A percentile compares a stretch with the other conserved stretches of the same genome.
These are phyloP conservation scores for Pterulicium gracile DNA, from an alignment of 1,284 basidiomycete species.

Conservation along the genomic window DNA sequence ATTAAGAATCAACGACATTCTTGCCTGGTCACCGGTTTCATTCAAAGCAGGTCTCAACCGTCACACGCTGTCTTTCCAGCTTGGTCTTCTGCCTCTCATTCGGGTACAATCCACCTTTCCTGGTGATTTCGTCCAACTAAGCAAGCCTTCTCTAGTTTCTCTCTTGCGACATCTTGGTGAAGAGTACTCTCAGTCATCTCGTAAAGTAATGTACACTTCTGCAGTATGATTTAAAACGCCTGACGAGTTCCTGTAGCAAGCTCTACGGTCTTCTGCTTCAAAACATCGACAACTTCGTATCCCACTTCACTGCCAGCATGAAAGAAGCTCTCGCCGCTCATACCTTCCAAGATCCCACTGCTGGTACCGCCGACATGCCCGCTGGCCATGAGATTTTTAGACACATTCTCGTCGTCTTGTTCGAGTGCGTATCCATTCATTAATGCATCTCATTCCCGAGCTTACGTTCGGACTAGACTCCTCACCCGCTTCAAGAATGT, in stretches of 20 bases:
- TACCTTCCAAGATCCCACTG: conserved; percentile 29
- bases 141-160: conserved; percentile 34
- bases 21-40: conserved; percentile 37
- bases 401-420: conserved; percentile 35
- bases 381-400: conserved; percentile 28
- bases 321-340: conserved; percentile 22
- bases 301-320: conserved; percentile 30
- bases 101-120: conserved; percentile 26
- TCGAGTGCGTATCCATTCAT: conserved; percentile 31
- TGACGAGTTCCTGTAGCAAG: conserved; percentile 22
- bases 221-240: conserved; percentile 5
- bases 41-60: conserved; percentile 20
- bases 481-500: conserved; percentile 51
- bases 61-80: conserved; percentile 45
- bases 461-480: conserved; percentile 26
- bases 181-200: conserved; percentile 41
- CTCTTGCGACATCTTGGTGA: conserved; percentile 51
- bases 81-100: conserved; percentile 45
- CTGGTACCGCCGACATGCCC: background rate
- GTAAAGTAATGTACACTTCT: conserved; percentile 36
- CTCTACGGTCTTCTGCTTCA: conserved; percentile 39
- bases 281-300: conserved; percentile 22
- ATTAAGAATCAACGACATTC: conserved; percentile 38
- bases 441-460: conserved; percentile 3
- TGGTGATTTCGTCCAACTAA: conserved; percentile 2